Evolutionary conservation across 805 yeast species (phyloP).

Genomic region (Ogataea wickerhamii): DNA sequence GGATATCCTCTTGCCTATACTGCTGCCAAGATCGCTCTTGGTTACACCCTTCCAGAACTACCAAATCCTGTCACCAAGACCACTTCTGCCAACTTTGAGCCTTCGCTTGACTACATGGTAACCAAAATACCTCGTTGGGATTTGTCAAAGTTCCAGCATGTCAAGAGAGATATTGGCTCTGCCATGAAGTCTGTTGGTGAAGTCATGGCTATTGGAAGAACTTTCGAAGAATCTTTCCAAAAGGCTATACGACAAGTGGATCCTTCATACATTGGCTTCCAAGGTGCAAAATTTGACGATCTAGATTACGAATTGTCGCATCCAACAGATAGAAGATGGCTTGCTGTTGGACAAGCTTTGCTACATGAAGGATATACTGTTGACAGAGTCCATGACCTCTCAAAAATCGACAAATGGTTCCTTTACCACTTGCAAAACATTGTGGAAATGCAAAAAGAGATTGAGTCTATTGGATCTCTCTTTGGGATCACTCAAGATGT

Average conservation of each 20-base stretch:
- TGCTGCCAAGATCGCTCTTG: slow-evolving; percentile 95
- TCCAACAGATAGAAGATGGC: slow-evolving; percentile 96
- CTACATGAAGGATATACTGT: slow-evolving; percentile 88
- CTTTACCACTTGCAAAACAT: slow-evolving; percentile 88
- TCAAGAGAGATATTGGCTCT: slow-evolving; percentile 88
- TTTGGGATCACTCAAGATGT: slow-evolving; percentile 62
- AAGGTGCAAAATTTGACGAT: slow-evolving; percentile 75
- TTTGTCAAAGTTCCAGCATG: slow-evolving; percentile 90
- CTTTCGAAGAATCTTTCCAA: slow-evolving; percentile 95
- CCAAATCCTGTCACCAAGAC: slow-evolving; percentile 96
- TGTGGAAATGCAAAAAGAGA: slow-evolving; percentile 80
- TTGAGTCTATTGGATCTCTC: slow-evolving; percentile 62
- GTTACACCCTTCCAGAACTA: slow-evolving; percentile 90
- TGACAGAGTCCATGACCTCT: slow-evolving; percentile 85
- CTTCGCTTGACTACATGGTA: slow-evolving; percentile 93
- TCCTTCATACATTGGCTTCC: slow-evolving; percentile 87
- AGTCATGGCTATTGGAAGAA: slow-evolving; percentile 98
- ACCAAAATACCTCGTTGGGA: slow-evolving; percentile 99
- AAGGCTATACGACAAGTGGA: slow-evolving; percentile 96
- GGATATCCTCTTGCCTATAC: slow-evolving; percentile 98
- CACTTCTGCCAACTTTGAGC: slow-evolving; percentile 95
- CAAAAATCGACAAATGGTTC: slow-evolving; percentile 96
- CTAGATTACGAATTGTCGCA: slow-evolving; percentile 73
- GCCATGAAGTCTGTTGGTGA: slow-evolving; percentile 99
- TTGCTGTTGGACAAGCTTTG: slow-evolving; percentile 97